Conservation (phyloP, 805 yeast species). For the Zygoascus biomembranicola region DNA sequence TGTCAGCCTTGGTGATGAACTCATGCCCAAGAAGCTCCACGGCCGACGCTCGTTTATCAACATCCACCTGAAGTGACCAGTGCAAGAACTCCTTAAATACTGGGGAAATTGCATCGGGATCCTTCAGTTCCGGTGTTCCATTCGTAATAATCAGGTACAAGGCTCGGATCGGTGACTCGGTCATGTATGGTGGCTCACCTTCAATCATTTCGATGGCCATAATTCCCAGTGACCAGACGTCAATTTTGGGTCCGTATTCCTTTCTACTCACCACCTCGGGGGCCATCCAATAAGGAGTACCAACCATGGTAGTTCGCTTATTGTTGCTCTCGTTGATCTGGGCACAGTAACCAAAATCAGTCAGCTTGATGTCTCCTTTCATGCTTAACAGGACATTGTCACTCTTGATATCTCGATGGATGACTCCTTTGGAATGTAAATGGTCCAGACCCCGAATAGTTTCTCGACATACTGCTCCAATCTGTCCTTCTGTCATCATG, state of each 20-base stretch:
- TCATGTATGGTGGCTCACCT: slow-evolving; percentile 96
- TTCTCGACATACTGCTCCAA: slow-evolving; percentile 84
- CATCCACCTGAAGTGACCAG: slow-evolving; percentile 91
- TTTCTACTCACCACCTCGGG: slow-evolving; percentile 95
- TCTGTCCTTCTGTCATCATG: slow-evolving; percentile 74
- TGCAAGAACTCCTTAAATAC: slow-evolving; percentile 79
- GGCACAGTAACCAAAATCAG: slow-evolving; percentile 89
- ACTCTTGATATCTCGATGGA: slow-evolving; percentile 94
- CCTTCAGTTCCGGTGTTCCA: slow-evolving; percentile 82
- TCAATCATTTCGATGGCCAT: slow-evolving; percentile 99
- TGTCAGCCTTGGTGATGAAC: slow-evolving; percentile 33
- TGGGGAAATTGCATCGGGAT: slow-evolving; percentile 61
- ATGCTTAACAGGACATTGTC: slow-evolving; percentile 85
- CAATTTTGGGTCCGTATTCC: slow-evolving; percentile 95
- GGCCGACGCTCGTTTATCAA: slow-evolving; percentile 81
- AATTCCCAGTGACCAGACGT: slow-evolving; percentile 95
- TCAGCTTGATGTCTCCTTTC: slow-evolving; percentile 80
- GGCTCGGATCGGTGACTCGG: slow-evolving; percentile 92
- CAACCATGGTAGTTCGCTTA: slow-evolving; percentile 85
- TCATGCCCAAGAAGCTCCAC: slow-evolving; percentile 75
- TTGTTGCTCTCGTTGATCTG: slow-evolving; percentile 64
- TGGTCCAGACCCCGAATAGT: slow-evolving; percentile 87
- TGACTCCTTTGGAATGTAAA: slow-evolving; percentile 84
- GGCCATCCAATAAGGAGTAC: slow-evolving; percentile 99
- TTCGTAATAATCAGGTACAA: slow-evolving; percentile 90